A percentile compares a stretch with the other conserved stretches of the same genome.
phyloP scores from a whole-genome alignment of 2,329 filamentous ascomycete species.

The Peltaster fructicola region DNA sequence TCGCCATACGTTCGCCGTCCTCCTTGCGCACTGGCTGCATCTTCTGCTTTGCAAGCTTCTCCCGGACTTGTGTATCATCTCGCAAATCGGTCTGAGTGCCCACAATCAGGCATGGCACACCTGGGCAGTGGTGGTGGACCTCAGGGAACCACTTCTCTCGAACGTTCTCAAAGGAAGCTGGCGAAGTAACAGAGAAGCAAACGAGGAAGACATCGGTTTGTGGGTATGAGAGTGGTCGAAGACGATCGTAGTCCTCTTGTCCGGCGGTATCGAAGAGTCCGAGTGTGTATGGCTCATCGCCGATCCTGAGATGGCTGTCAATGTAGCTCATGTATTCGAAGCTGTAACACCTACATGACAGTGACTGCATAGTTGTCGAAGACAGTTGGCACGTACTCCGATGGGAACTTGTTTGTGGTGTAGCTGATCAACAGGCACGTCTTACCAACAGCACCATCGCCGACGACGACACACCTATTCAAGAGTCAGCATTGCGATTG shows the following conservation, averaged over 20 bases:
- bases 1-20: conserved; percentile 90
- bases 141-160: conserved; percentile 98
- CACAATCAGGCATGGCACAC: conserved; percentile 92
- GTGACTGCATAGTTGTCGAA: conserved; percentile 99
- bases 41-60: conserved; percentile 90
- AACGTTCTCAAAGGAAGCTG: conserved; percentile 97
- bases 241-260: conserved; percentile 97
- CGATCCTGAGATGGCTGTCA: conserved; percentile 36
- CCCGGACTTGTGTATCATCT: conserved; percentile 69
- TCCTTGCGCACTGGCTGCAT: conserved; percentile 85
- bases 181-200: conserved; percentile 95
- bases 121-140: conserved; percentile 95
- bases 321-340: background rate
- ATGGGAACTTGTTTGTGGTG: conserved; percentile 98
- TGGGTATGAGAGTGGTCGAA: conserved; percentile 90
- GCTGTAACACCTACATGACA: conserved; percentile 78
- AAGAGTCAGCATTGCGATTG: too few species aligned
- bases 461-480: conserved; percentile 87
- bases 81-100: conserved; percentile 94
- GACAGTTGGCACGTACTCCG: conserved; percentile 97
- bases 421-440: conserved; percentile 98
- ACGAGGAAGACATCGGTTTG: conserved; percentile 98
- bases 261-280: conserved; percentile 96
- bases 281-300: conserved; percentile 93
- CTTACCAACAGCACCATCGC: conserved; percentile 98